These are phyloP conservation scores for Pogostemon cablin DNA, from an alignment of 257 asterid genomes.

Conservation along the genomic window DNA sequence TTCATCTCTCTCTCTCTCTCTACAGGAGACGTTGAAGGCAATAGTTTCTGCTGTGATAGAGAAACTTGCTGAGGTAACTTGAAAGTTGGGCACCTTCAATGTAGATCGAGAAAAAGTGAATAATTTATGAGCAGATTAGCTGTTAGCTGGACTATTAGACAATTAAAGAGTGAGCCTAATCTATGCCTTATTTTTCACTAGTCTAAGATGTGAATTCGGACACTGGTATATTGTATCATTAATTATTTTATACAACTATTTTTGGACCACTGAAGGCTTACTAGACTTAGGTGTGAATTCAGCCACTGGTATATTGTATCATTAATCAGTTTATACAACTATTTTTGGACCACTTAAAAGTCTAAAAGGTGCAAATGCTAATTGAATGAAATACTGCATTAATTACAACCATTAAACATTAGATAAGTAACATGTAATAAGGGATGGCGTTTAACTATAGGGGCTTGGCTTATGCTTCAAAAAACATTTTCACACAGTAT, in stretches of 20 bases:
- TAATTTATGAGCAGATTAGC: not conserved
- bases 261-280: too few relatives aligned
- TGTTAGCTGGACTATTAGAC: too few relatives aligned
- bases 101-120: constrained; percentile 12
- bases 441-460: not conserved
- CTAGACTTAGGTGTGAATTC: too few relatives aligned
- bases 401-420: constrained; percentile 28
- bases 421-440: constrained; percentile 6
- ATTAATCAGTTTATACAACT: too few relatives aligned
- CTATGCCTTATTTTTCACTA: too few relatives aligned
- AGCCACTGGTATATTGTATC: too few relatives aligned
- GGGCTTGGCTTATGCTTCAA: not conserved
- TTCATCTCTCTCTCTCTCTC: not conserved
- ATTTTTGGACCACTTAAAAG: not conserved
- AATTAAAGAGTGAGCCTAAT: too few relatives aligned
- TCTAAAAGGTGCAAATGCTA: not conserved
- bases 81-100: not conserved
- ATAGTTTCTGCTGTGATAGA: constrained; percentile 65
- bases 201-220: too few relatives aligned
- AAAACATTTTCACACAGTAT: not conserved
- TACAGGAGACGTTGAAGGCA: constrained; percentile 65
- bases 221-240: too few relatives aligned
- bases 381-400: not conserved
- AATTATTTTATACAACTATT: too few relatives aligned
- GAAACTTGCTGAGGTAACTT: constrained; percentile 45